Evolutionary conservation across 306 rosid genomes (phyloP).

Genomic region (Astragalus membranaceus): DNA sequence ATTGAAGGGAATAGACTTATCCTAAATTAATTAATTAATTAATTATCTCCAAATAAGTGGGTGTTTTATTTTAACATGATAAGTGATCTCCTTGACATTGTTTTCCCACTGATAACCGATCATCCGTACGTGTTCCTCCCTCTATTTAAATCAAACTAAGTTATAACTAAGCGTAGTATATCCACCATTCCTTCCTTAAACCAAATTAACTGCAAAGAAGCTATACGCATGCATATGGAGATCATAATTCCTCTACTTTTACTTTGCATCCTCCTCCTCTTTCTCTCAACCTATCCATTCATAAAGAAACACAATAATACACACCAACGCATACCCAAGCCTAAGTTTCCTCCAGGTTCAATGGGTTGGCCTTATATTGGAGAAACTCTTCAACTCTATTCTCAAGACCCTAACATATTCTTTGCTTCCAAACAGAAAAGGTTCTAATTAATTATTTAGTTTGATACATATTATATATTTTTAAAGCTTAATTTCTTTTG

Average conservation of each 20-base stretch:
- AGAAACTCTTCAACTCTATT: constrained; percentile 63
- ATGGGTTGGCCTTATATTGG: constrained; percentile 86
- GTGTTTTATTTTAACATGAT: too few relatives aligned
- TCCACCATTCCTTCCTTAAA: too few relatives aligned
- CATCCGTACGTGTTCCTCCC: too few relatives aligned
- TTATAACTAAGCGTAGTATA: too few relatives aligned
- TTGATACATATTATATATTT: too few relatives aligned
- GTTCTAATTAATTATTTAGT: constrained; percentile 10
- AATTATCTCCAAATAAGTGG: too few relatives aligned
- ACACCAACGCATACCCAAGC: constrained; percentile 17
- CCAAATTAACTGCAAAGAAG: constrained; percentile 8
- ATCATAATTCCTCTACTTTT: constrained; percentile 10
- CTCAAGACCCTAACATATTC: constrained; percentile 51
- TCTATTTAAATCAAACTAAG: too few relatives aligned
- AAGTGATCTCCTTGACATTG: too few relatives aligned
- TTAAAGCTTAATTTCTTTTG: not conserved
- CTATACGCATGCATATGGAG: constrained; percentile 50
- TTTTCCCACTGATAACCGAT: too few relatives aligned
- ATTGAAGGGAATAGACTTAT: too few relatives aligned
- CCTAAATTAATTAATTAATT: too few relatives aligned
- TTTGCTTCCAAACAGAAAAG: constrained; percentile 70
- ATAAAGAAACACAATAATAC: constrained; percentile 23
- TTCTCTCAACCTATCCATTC: constrained; percentile 26
- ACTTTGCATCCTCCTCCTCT: constrained; percentile 30
- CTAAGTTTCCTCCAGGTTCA: constrained; percentile 84